Base-by-base conservation (phyloP, 768 basidiomycete species). In the Tricholoma saponaceum region DNA sequence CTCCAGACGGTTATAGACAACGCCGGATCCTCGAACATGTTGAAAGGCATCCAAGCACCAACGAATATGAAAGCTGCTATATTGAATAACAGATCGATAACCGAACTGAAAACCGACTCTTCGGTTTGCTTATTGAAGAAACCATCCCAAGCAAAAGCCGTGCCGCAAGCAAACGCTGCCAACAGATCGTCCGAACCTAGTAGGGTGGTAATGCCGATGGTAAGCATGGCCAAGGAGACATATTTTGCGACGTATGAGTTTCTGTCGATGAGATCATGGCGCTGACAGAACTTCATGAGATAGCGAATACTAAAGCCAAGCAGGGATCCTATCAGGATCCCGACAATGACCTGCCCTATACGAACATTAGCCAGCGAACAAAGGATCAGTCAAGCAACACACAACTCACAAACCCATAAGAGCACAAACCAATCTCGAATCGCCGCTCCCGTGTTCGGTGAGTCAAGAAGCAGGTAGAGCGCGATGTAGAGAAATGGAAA, bases 21-120 rank as follows among this genome's bases (percentile, higher is more conserved):
- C 43, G 73, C 76, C 8, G 74, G 72, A 67, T 92, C 80, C 58
- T 77, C 74, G 76, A 96, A 98, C 51, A 80, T 79, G 66, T 80
- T 70, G 72, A 99, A 98, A 0, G 97, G 97, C 83, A 95, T 95
- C 87, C 95, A 95, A 32, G 96, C 95, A 59, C 97, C 97, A 59
- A 98, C 89, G 67, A 90, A 98, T 52, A 98, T 86, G 76, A 98
- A 98, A 3, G 91, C 90, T 26, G 94, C 92, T 60, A 94, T 83
- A 74, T 98, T 98, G 83, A 97, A 96, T 57, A 98, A 79, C 62
- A 98, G 76, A 72, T 98, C 93, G 66, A 98, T 93, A 64, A 98
- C 95, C 72, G 92, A 93, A 62, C 88, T 91, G 78, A 99, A 99
- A 60, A 94, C 87, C 26, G 92, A 84, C 70, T 98, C 95, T 68